Conservation (phyloP, 1,284 basidiomycete species). For the Malassezia restricta region DNA sequence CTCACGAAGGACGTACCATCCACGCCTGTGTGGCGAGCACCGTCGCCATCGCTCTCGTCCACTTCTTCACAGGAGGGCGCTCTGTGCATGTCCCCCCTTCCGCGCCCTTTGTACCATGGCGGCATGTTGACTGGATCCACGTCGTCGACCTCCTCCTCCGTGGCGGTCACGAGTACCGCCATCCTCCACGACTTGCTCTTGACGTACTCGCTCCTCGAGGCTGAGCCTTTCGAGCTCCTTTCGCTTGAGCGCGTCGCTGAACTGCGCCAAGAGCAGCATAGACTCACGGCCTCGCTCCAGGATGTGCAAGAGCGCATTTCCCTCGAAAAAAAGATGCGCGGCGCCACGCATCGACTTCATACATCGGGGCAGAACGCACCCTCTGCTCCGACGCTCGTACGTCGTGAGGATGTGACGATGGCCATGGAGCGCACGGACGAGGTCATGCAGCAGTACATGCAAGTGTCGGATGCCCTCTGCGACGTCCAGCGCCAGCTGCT, state of each 20-base stretch:
- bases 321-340: slow-evolving; percentile 11
- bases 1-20: too few relatives aligned
- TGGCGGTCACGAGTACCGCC: not conserved
- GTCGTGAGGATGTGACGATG: not conserved
- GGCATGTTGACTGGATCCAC: not conserved
- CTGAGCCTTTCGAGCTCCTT: slow-evolving; percentile 7
- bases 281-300: not conserved
- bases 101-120: too few relatives aligned
- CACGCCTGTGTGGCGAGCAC: too few relatives aligned
- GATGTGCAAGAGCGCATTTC: slow-evolving; percentile 2
- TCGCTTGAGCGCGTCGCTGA: slow-evolving; percentile 8
- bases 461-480: not conserved
- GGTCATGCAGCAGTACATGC: slow-evolving; percentile 2
- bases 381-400: not conserved
- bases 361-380: not conserved
- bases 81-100: too few relatives aligned
- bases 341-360: slow-evolving; percentile 3
- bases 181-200: not conserved
- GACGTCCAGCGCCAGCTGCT: slow-evolving; percentile 1
- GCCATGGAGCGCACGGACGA: slow-evolving; percentile 11
- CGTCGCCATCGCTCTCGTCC: too few relatives aligned
- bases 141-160: not conserved
- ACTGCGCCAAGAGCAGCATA: not conserved
- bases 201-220: slow-evolving; percentile 12
- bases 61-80: too few relatives aligned